Conservation (phyloP, 2,329 filamentous ascomycete genomes). For the Penicillium expansum region DNA sequence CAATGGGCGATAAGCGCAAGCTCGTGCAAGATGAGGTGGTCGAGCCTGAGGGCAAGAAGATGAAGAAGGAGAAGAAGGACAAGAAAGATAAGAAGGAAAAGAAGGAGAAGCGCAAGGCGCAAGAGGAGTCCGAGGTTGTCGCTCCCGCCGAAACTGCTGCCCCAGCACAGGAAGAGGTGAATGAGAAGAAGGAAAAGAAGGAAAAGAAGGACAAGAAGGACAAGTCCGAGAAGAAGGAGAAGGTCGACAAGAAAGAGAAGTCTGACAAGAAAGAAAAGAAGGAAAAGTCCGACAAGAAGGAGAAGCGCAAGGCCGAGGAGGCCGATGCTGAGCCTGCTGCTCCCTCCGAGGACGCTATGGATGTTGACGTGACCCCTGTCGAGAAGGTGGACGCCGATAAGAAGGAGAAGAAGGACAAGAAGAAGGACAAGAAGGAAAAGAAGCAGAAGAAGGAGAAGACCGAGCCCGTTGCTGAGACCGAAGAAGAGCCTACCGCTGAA, state of each 20-base stretch:
- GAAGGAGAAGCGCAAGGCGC: conserved; percentile 13
- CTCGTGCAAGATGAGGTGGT: conserved; percentile 33
- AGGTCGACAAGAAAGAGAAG: conserved; percentile 14
- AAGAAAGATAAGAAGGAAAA: conserved; percentile 25
- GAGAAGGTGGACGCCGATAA: conserved; percentile 22
- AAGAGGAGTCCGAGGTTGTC: conserved; percentile 7
- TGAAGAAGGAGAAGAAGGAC: conserved; percentile 31
- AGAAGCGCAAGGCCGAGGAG: conserved; percentile 17
- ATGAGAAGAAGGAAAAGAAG: conserved; percentile 21
- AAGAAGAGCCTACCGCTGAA: conserved; percentile 17
- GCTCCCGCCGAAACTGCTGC: conserved; percentile 2
- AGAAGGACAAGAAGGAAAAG: conserved; percentile 20
- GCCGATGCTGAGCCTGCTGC: conserved; percentile 8
- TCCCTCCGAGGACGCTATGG: conserved; percentile 9
- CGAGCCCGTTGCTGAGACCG: conserved; percentile 16
- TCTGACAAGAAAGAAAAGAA: conserved; percentile 11
- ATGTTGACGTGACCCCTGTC: conserved; percentile 13
- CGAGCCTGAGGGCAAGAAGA: conserved; percentile 34
- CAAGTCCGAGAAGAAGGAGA: conserved; percentile 19
- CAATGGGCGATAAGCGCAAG: conserved; percentile 42
- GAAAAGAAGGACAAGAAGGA: conserved; percentile 15
- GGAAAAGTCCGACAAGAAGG: conserved; percentile 1
- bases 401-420: conserved; percentile 22
- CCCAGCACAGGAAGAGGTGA: conserved; percentile 13
- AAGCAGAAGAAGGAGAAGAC: conserved; percentile 17